Conservation (phyloP, 176 grass and related monocot genomes). For the Oropetium thomaeum region DNA sequence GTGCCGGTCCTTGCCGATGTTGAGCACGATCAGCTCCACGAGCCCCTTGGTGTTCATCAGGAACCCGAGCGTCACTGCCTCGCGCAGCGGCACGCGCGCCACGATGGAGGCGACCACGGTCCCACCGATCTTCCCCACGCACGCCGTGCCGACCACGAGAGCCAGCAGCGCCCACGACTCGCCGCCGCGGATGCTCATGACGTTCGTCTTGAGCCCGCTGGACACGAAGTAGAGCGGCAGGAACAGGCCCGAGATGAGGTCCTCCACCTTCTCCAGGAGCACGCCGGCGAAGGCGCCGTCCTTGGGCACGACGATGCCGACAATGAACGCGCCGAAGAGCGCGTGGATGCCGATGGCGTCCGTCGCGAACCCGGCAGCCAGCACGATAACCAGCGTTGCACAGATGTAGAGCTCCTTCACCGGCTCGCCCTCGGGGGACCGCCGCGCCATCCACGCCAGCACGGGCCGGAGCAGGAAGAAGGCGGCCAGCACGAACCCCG, state of each 20-base stretch:
- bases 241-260: constrained; percentile 69
- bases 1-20: constrained; percentile 72
- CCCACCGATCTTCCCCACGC: constrained; percentile 71
- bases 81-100: constrained; percentile 39
- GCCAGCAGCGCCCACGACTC: constrained; percentile 64
- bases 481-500: constrained; percentile 35
- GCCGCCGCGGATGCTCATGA: constrained; percentile 59
- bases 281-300: constrained; percentile 63
- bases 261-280: constrained; percentile 70
- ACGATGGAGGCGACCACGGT: too few relatives aligned
- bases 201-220: constrained; percentile 72
- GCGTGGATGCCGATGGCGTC: constrained; percentile 75
- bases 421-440: constrained; percentile 46
- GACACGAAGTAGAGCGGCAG: constrained; percentile 86
- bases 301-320: constrained; percentile 68
- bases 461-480: constrained; percentile 29
- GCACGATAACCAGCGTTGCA: constrained; percentile 49
- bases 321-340: constrained; percentile 62
- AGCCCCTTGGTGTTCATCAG: constrained; percentile 88
- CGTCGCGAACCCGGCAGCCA: constrained; percentile 57
- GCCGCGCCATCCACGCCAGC: constrained; percentile 48
- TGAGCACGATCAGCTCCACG: constrained; percentile 81
- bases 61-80: constrained; percentile 59
- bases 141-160: constrained; percentile 64
- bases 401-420: constrained; percentile 65